These are phyloP conservation scores for Citrus inodora DNA, from an alignment of 345 rosid species.

Conservation along the genomic window DNA sequence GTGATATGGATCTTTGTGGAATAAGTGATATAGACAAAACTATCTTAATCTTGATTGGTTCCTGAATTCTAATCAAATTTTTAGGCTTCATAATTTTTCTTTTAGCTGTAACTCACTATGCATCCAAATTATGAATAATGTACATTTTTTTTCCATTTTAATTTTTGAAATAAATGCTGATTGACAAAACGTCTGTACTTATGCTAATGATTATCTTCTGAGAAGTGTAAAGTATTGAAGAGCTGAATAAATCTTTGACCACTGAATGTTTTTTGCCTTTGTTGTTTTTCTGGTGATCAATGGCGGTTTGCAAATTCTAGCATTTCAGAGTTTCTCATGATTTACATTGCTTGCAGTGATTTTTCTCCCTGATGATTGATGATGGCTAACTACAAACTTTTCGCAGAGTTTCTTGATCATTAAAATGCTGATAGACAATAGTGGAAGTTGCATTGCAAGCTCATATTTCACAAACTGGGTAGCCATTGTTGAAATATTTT, in stretches of 20 bases:
- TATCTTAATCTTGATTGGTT: neutral
- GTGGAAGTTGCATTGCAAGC: slow-evolving; percentile 37
- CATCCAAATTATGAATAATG: neutral
- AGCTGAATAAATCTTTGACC: neutral
- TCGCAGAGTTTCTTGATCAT: slow-evolving; percentile 73
- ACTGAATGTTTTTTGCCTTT: neutral
- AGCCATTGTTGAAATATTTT: slow-evolving; percentile 70
- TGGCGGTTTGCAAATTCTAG: neutral
- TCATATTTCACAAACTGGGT: slow-evolving; percentile 87
- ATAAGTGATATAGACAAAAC: neutral
- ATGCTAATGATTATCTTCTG: neutral
- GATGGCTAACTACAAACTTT: slow-evolving; percentile 4
- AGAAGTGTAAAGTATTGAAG: slow-evolving; percentile 2
- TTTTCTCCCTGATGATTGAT: neutral
- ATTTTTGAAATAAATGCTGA: neutral
- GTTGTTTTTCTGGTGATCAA: neutral
- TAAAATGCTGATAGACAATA: slow-evolving; percentile 50
- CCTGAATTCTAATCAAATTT: neutral
- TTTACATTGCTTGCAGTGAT: neutral
- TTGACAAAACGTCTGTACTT: neutral
- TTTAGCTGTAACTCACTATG: neutral
- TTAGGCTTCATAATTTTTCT: neutral
- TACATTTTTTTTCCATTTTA: neutral
- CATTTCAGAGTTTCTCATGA: neutral
- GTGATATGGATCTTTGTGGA: neutral